phyloP scores from a whole-genome alignment of 176 grass and related monocot species.

The Bolboschoenus planiculmis region DNA sequence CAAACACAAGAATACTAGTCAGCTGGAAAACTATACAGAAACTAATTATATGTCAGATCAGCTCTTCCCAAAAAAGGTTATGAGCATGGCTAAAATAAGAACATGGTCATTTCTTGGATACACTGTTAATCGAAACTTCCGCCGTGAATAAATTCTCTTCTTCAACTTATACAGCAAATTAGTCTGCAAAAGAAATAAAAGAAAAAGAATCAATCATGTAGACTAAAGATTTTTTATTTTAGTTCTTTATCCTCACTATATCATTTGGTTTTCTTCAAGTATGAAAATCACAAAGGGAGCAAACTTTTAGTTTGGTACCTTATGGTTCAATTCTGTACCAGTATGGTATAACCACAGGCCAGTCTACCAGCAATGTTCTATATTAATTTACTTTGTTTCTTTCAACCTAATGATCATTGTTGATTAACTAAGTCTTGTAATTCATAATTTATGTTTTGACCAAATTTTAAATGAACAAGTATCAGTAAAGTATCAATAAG shows the following conservation, averaged over 20 bases:
- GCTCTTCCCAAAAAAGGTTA: conserved; percentile 51
- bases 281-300: no score
- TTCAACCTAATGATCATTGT: neutral
- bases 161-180: conserved; percentile 80
- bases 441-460: neutral
- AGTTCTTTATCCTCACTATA: neutral
- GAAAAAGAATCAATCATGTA: neutral
- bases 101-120: conserved; percentile 84
- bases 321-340: neutral
- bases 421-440: neutral
- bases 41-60: conserved; percentile 1
- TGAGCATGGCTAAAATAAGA: conserved; percentile 64
- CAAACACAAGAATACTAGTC: neutral
- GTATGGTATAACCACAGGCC: neutral
- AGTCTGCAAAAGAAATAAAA: conserved; percentile 44
- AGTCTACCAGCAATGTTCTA: neutral
- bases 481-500: neutral
- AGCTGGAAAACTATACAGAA: neutral
- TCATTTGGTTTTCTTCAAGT: neutral
- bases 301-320: no score
- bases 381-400: neutral
- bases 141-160: conserved; percentile 67
- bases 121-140: conserved; percentile 72
- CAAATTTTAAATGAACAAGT: neutral
- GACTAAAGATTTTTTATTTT: neutral